These are phyloP conservation scores for Termitomyces sp. DNA, from an alignment of 768 basidiomycete species.

Conservation along the genomic window DNA sequence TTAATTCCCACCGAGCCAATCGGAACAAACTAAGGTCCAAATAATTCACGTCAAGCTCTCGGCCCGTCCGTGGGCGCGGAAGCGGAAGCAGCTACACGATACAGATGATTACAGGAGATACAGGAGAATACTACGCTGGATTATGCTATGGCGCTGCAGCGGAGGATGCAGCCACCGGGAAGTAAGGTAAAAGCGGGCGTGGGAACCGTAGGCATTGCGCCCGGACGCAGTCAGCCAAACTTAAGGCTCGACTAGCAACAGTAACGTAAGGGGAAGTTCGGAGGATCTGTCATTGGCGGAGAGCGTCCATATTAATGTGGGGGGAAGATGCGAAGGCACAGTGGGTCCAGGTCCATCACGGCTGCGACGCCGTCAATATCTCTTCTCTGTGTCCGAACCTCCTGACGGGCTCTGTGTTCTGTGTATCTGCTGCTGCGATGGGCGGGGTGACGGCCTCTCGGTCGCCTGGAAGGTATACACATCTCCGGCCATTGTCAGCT, in stretches of 20 bases:
- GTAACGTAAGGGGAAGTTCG: constrained; percentile 38
- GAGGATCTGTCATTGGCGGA: constrained; percentile 35
- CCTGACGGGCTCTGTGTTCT: constrained; percentile 25
- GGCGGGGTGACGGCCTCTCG: constrained; percentile 13
- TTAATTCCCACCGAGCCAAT: constrained; percentile 60
- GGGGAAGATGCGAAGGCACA: constrained; percentile 26
- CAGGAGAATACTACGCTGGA: constrained; percentile 14
- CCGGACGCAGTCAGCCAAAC: constrained; percentile 33
- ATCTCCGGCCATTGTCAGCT: constrained; percentile 24
- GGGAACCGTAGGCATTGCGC: constrained; percentile 46
- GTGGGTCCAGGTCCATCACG: constrained; percentile 9
- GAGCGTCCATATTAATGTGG: constrained; percentile 35
- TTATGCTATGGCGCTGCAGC: constrained; percentile 12
- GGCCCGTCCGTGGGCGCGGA: constrained; percentile 10
- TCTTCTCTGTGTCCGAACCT: constrained; percentile 25
- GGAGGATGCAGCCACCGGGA: constrained; percentile 12
- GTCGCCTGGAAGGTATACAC: constrained; percentile 24
- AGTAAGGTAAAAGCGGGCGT: constrained; percentile 36
- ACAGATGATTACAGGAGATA: constrained; percentile 17
- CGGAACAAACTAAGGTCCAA: constrained; percentile 45
- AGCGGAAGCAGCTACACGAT: constrained; percentile 13
- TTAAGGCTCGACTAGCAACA: constrained; percentile 45
- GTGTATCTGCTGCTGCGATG: constrained; percentile 10
- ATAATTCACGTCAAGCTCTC: constrained; percentile 15
- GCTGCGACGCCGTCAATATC: constrained; percentile 16